phyloP scores from a whole-genome alignment of 2,329 filamentous ascomycete genomes.

The Penicillium sp. region DNA sequence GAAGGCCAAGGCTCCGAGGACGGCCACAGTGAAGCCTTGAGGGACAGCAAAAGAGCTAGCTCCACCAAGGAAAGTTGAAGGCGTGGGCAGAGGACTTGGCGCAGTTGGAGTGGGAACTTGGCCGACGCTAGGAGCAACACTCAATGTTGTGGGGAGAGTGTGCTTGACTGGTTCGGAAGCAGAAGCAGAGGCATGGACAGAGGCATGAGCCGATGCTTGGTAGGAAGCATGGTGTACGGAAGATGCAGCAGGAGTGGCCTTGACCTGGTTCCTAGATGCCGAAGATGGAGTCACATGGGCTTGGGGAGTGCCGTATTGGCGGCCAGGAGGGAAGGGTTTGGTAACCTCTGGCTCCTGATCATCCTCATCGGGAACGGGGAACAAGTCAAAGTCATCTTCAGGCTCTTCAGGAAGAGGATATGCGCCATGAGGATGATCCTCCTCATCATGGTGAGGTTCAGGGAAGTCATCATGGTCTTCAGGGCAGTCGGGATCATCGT shows the following conservation, averaged over 20 bases:
- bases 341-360: background rate
- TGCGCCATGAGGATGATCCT: background rate
- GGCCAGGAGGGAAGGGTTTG: background rate
- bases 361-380: background rate
- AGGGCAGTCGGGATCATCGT: background rate
- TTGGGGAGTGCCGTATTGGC: conserved; percentile 1
- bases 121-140: background rate
- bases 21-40: conserved; percentile 9
- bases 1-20: conserved; percentile 15
- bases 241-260: background rate
- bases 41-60: conserved; percentile 6
- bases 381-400: background rate
- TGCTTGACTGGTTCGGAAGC: background rate
- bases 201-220: background rate
- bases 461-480: background rate
- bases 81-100: background rate
- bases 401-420: background rate
- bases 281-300: background rate
- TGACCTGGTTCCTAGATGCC: background rate
- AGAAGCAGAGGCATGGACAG: background rate
- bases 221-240: background rate
- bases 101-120: background rate
- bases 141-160: background rate
- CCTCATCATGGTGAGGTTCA: background rate
- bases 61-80: conserved; percentile 9